Evolutionary conservation across 2,329 filamentous ascomycete genomes (phyloP), one percentile per base, ranked within the genome.

Genomic region (Aspergillus ochraceoroseus): DNA sequence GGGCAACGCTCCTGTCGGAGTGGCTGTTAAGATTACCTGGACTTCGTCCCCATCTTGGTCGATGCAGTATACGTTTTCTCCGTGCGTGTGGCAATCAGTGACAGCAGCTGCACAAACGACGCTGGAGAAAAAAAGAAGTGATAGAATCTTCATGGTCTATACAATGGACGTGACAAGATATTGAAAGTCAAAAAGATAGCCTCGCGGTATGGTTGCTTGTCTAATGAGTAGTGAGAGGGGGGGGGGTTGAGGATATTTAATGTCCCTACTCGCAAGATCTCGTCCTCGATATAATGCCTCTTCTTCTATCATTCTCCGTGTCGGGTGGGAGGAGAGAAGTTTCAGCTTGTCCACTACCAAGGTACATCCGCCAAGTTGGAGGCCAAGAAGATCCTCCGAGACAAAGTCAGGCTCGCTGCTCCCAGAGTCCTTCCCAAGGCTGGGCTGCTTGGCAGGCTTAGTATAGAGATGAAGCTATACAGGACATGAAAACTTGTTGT

Each of bases 1-100:
- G 1, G 82, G 79, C 12, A 79, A 61, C 33, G 74, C 72, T 31
- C 71, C 70, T 1, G 74, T 79, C 12, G 70, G 71, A 3, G 76
- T 83, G 2, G 70, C 66, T 5, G 73, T 71, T 30, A 55, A 44
- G 0, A 59, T 58, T 4, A 69, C 58, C 13, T 59, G 51, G 18
- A 67, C 65, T 35, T 68, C 66, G 1, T 59, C 45, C 0, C 65
- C 65, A 29, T 54, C 44, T 3, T 53, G 54, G 12, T 59, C 49
- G 15, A 66, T 61, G 37, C 66, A 68, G 32, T 44, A 63, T 5
- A 63, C 59, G 27, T 54, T 49, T 3, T 43, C 41, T 11, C 59
- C 68, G 48, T 77, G 73, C n/a, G 58, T 55, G 53, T 76, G 73
- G 42, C 77, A 80, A 1, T 61, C 68, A 2, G 75, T 76, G 1